Evolutionary conservation across 345 rosid species (phyloP).

Genomic region (Rhodamnia argentea): DNA sequence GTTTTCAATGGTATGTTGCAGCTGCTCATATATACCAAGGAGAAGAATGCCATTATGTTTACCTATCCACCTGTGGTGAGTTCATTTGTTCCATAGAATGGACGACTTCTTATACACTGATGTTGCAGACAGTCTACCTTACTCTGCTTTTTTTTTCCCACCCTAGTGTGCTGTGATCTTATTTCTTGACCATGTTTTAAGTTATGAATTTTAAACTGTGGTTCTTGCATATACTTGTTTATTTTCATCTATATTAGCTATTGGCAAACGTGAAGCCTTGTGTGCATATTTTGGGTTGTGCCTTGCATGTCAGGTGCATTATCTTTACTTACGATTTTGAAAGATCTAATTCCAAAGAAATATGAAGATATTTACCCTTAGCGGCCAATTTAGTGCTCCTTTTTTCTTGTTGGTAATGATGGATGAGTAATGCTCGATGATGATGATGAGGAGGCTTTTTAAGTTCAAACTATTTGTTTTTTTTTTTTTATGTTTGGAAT

Average conservation of each 20-base stretch:
- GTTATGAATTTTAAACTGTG: neutral
- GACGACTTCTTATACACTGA: neutral
- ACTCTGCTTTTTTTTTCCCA: neutral
- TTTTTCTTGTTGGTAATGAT: neutral
- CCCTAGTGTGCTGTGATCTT: neutral
- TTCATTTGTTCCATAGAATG: neutral
- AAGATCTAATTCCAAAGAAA: neutral
- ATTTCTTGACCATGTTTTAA: neutral
- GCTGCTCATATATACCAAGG: conserved; percentile 75
- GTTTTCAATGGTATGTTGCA: conserved; percentile 76
- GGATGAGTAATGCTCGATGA: neutral
- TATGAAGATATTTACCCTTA: neutral
- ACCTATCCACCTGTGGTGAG: conserved; percentile 87
- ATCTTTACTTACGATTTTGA: neutral
- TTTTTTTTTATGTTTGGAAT: neutral
- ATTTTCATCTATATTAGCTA: neutral
- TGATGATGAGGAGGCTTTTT: neutral
- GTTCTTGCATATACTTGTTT: neutral
- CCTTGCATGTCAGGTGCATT: neutral
- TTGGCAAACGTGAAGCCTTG: neutral
- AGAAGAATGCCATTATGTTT: conserved; percentile 83
- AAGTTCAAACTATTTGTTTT: neutral
- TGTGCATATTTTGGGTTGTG: neutral
- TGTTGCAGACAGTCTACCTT: neutral
- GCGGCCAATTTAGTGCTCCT: neutral